These are phyloP conservation scores for Exsudoporus frostii DNA, from an alignment of 768 basidiomycete species.

Conservation along the genomic window DNA sequence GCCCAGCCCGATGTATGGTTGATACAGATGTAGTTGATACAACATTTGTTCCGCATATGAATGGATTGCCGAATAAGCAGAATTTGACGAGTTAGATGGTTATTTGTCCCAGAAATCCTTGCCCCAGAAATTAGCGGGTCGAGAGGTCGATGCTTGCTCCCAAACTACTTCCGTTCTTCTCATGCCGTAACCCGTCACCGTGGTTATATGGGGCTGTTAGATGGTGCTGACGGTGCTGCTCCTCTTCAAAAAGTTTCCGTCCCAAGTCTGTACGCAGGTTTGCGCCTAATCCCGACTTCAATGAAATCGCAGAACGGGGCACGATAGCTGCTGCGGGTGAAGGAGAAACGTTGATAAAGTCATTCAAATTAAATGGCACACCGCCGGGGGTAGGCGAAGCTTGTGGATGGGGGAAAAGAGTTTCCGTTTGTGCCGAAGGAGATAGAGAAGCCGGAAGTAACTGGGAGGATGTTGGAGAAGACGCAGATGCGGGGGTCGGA, in stretches of 20 bases:
- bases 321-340: conserved; percentile 46
- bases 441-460: conserved; percentile 25
- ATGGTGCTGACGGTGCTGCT: conserved; percentile 48
- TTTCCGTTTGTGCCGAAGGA: conserved; percentile 22
- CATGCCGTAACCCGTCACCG: conserved; percentile 25
- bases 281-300: conserved; percentile 38
- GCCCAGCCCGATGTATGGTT: conserved; percentile 27
- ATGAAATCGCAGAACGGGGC: conserved; percentile 30
- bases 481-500: conserved; percentile 30
- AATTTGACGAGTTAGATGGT: conserved; percentile 16
- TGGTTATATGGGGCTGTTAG: conserved; percentile 11
- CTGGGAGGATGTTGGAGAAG: conserved; percentile 22
- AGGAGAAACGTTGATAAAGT: conserved; percentile 73
- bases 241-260: conserved; percentile 67
- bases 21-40: conserved; percentile 37
- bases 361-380: conserved; percentile 59
- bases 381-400: conserved; percentile 36
- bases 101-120: conserved; percentile 1
- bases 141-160: conserved; percentile 33
- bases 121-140: conserved; percentile 18
- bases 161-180: conserved; percentile 23
- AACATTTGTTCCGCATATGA: conserved; percentile 28
- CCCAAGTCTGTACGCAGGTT: conserved; percentile 64
- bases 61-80: conserved; percentile 21
- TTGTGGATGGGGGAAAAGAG: conserved; percentile 26